phyloP scores from a whole-genome alignment of 2,329 filamentous ascomycete genomes.

The Xylariaceae sp. region DNA sequence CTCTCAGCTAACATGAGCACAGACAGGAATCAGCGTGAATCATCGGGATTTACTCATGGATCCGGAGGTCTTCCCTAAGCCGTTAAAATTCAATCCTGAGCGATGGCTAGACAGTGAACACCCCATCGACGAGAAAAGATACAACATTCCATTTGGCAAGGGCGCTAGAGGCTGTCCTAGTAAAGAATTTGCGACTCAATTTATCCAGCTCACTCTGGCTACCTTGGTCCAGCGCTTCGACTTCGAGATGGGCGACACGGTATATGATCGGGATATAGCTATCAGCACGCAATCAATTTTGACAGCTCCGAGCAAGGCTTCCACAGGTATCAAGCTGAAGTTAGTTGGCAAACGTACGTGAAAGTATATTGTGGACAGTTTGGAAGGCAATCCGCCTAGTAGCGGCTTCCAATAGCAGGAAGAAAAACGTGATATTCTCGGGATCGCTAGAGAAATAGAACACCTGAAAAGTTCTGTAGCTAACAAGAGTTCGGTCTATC shows the following conservation, averaged over 20 bases:
- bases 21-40: neutral
- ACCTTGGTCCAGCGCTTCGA: slow-evolving; percentile 2
- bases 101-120: neutral
- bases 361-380: too few species aligned
- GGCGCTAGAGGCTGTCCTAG: neutral
- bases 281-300: neutral
- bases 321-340: neutral
- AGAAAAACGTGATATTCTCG: too few species aligned
- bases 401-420: too few species aligned
- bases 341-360: neutral
- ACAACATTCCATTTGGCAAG: neutral
- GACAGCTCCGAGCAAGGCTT: neutral
- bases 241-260: neutral
- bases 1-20: neutral
- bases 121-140: neutral
- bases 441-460: too few species aligned
- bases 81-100: neutral
- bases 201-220: slow-evolving; percentile 1
- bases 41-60: neutral
- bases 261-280: neutral
- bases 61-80: neutral
- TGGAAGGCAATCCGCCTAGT: too few species aligned
- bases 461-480: too few species aligned
- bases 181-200: neutral
- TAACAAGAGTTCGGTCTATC: too few species aligned